Conservation (phyloP, 2,329 filamentous ascomycete species). For the Bipolaris sorokiniana region DNA sequence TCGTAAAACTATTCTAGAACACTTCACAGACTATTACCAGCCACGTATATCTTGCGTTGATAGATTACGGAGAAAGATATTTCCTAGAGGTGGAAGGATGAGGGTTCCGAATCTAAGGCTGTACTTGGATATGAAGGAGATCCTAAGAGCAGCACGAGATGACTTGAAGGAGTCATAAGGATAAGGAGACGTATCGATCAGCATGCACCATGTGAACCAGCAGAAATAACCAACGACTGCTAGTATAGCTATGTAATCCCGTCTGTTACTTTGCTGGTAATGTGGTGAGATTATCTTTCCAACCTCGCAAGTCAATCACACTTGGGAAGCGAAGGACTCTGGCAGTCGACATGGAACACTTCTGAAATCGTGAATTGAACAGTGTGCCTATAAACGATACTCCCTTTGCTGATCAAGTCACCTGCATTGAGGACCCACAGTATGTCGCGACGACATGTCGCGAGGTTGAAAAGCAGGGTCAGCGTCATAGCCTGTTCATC, state of each 20-base stretch:
- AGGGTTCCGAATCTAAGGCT: conserved; percentile 12
- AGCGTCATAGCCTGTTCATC: background rate
- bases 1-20: conserved; percentile 48
- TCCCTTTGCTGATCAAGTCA: background rate
- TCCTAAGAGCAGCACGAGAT: conserved; percentile 1
- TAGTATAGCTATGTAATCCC: conserved; percentile 1
- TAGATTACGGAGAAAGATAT: conserved; percentile 46
- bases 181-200: conserved; percentile 3
- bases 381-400: background rate
- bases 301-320: background rate
- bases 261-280: background rate
- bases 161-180: background rate
- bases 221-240: conserved; percentile 1
- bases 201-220: background rate
- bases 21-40: conserved; percentile 26
- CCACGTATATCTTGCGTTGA: conserved; percentile 46
- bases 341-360: background rate
- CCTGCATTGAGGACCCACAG: background rate
- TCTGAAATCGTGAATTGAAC: conserved; percentile 1
- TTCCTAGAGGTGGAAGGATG: conserved; percentile 36
- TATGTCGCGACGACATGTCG: background rate
- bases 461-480: background rate
- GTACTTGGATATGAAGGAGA: conserved; percentile 8
- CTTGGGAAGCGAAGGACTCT: background rate
- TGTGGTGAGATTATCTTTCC: background rate